These are phyloP conservation scores for Fusarium brachygibbosum DNA, from an alignment of 2,329 filamentous ascomycete species.

Conservation along the genomic window DNA sequence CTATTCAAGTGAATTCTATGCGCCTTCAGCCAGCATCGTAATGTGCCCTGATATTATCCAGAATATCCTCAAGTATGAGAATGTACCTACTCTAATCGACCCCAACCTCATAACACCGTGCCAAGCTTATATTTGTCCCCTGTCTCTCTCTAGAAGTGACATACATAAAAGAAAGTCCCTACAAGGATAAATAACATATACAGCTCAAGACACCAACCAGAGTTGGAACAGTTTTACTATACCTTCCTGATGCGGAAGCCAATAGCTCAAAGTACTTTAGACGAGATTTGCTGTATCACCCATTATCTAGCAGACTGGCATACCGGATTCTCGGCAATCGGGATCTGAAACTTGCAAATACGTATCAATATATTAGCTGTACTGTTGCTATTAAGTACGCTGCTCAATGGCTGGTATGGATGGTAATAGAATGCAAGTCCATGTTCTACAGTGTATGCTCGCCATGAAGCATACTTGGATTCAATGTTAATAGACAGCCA, in stretches of 20 bases:
- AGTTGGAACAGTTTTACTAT: conserved; percentile 12
- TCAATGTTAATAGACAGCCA: background rate
- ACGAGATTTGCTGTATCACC: conserved; percentile 3
- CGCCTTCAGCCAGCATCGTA: background rate
- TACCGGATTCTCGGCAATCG: background rate
- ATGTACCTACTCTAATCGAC: background rate
- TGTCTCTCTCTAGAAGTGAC: conserved; percentile 9
- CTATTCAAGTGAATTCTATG: background rate
- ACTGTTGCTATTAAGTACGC: too few species aligned
- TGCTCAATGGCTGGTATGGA: background rate
- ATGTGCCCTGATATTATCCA: conserved; percentile 9
- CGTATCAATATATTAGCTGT: too few species aligned
- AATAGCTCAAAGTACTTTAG: background rate
- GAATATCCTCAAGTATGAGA: background rate
- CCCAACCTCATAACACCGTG: conserved; percentile 1
- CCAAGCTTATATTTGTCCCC: conserved; percentile 18
- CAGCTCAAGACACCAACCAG: conserved; percentile 7
- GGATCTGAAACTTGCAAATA: background rate
- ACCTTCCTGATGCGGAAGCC: conserved; percentile 35
- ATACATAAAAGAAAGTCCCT: conserved; percentile 6
- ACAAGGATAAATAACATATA: conserved; percentile 12
- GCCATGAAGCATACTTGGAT: background rate
- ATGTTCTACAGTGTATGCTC: too few species aligned
- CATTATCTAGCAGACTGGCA: background rate
- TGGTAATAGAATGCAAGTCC: background rate